Evolutionary conservation across 208 protist genomes (phyloP).

Genomic region (Trypanosoma brucei): DNA sequence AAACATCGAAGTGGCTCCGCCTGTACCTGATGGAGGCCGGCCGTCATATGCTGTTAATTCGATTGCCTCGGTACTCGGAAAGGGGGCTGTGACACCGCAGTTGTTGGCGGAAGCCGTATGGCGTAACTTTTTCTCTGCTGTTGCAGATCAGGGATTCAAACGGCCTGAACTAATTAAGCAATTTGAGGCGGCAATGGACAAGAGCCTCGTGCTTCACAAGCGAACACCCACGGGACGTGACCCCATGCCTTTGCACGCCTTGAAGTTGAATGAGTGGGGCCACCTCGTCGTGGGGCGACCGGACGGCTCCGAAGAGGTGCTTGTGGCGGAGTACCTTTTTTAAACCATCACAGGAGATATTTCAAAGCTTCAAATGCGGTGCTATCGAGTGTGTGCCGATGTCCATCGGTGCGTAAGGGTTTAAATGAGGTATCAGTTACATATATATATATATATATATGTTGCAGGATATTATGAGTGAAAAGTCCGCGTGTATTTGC

Average conservation of each 20-base stretch:
- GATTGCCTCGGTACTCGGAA: constrained; percentile 10
- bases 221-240: constrained; percentile 36
- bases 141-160: constrained; percentile 15
- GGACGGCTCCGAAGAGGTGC: constrained; percentile 36
- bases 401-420: too few relatives aligned
- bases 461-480: too few relatives aligned
- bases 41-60: constrained; percentile 31
- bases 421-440: too few relatives aligned
- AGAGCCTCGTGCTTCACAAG: constrained; percentile 30
- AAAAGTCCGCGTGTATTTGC: too few relatives aligned
- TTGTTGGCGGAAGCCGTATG: constrained; percentile 44
- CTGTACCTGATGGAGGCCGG: constrained; percentile 43
- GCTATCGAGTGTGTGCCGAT: too few relatives aligned
- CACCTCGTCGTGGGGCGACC: constrained; percentile 43
- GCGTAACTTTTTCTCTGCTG: constrained; percentile 30
- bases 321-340: constrained; percentile 64
- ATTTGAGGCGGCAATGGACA: constrained; percentile 58
- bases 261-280: constrained; percentile 57
- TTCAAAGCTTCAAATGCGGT: too few relatives aligned
- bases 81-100: constrained; percentile 10
- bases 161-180: constrained; percentile 25
- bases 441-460: too few relatives aligned
- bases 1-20: constrained; percentile 48
- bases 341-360: constrained; percentile 14
- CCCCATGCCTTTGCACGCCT: constrained; percentile 30